Evolutionary conservation across 768 basidiomycete genomes (phyloP), one percentile per base, ranked within the genome.

Genomic region (Pholiota microspora): DNA sequence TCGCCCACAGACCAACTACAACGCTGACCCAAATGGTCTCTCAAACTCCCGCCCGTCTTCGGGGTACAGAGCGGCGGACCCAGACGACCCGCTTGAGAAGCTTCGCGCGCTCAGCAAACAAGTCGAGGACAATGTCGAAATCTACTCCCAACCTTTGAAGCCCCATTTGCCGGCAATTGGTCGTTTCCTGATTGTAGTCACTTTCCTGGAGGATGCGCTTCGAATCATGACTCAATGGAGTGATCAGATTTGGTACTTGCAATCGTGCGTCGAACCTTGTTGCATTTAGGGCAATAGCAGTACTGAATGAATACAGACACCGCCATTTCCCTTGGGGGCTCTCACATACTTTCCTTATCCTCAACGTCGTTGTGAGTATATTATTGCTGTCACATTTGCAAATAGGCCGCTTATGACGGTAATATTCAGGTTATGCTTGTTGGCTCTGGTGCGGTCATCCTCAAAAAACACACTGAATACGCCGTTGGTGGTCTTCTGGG

Each of bases 231-330:
- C 94, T 2, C 96, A 98, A 70, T 98, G 94, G 94, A 69, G 83
- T 45, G 97, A 99, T 76, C 97, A 99, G 73, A 83, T 97, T 51
- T 99, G 96, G 93, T 99, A 98, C 72, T 78, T 99, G 64, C 92
- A 98, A 71, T 87, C 85, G 96, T 97, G 59, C 65, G 92, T 63
- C 34, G 34, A 35, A 38, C 36, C 40, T 49, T 40, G 50, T 57
- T 54, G 38, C 28, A 34, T 23, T 54, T 25, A 10, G 10, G 12
- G 24, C 52, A 52, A 53, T 46, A 56, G 55, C 53, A 32, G 32
- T 44, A 31, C 53, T 54, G 15, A 60, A 45, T 27, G 13, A 31
- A 24, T 47, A 5, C 62, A 98, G 96, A 74, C 93, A 98, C 72
- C 84, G 97, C 68, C 82, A 87, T 65, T 98, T 98, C 76, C 93